A percentile compares a stretch with the other conserved stretches of the same genome.
These are phyloP conservation scores for Termitomyces sp. DNA, from an alignment of 768 basidiomycete species.

Conservation along the genomic window DNA sequence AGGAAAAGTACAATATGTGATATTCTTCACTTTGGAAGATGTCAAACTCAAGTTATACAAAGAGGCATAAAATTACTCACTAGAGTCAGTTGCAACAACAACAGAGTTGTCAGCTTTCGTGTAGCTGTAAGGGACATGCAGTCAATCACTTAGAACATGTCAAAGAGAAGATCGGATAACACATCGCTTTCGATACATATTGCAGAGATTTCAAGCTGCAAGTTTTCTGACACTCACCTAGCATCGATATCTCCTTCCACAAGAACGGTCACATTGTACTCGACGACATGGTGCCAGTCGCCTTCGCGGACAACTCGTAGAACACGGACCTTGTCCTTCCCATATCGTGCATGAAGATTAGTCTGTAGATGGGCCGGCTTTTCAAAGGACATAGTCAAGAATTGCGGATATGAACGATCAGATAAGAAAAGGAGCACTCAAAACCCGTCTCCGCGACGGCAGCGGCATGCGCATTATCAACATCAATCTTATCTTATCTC, in stretches of 20 bases:
- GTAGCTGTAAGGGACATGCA: constrained; percentile 43
- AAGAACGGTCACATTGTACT: constrained; percentile 77
- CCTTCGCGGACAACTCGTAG: constrained; percentile 75
- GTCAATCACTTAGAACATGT: background rate
- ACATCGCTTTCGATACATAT: too few species aligned
- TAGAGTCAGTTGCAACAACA: constrained; percentile 89
- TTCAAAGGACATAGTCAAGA: constrained; percentile 1
- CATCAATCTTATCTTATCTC: too few species aligned
- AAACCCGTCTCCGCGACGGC: too few species aligned
- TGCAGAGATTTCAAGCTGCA: background rate
- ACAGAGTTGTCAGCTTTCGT: constrained; percentile 85
- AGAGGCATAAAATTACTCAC: constrained; percentile 36
- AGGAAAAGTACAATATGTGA: constrained; percentile 46
- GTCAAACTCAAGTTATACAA: background rate
- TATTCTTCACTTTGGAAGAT: constrained; percentile 53
- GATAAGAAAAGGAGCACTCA: too few species aligned
- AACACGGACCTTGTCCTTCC: constrained; percentile 86
- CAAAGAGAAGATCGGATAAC: background rate
- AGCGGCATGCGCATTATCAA: too few species aligned
- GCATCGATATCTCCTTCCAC: constrained; percentile 80
- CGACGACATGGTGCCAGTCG: constrained; percentile 66
- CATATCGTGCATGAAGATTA: constrained; percentile 53
- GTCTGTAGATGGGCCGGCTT: background rate
- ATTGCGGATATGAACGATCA: too few species aligned
- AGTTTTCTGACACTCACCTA: constrained; percentile 39